These are phyloP conservation scores for Boletus insuetus DNA, from an alignment of 768 basidiomycete genomes.

Conservation along the genomic window DNA sequence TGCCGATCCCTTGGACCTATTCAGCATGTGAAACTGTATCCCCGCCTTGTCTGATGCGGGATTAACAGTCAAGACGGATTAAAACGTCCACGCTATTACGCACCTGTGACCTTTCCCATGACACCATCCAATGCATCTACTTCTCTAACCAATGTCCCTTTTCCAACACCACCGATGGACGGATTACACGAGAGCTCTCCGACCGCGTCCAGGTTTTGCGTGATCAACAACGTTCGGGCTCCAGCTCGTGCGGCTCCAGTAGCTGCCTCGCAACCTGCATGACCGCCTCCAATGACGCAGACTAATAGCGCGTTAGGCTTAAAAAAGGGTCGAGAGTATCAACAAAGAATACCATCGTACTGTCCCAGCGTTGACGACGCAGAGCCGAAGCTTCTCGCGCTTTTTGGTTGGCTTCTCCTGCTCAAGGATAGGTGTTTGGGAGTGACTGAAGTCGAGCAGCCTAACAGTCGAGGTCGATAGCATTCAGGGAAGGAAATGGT, in stretches of 20 bases:
- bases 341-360: conserved; percentile 25
- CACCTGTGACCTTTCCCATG: conserved; percentile 81
- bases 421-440: not conserved
- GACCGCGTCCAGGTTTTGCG: conserved; percentile 77
- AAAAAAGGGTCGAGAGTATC: conserved; percentile 23
- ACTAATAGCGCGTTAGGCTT: conserved; percentile 48
- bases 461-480: not conserved
- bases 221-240: conserved; percentile 76
- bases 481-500: not conserved
- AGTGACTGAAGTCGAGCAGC: not conserved
- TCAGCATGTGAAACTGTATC: conserved; percentile 85
- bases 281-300: conserved; percentile 87
- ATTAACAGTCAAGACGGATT: not conserved
- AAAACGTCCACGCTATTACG: conserved; percentile 14
- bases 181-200: conserved; percentile 91
- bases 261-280: conserved; percentile 92
- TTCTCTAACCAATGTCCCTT: conserved; percentile 88
- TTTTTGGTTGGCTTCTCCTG: not conserved
- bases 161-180: conserved; percentile 88
- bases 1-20: conserved; percentile 82
- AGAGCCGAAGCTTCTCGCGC: conserved; percentile 1
- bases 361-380: not conserved
- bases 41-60: conserved; percentile 70
- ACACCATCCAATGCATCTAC: conserved; percentile 89
- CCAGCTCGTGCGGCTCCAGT: conserved; percentile 82